Base-by-base conservation (phyloP, 192 early-diverging fungal species). In the Coemansia sp. region DNA sequence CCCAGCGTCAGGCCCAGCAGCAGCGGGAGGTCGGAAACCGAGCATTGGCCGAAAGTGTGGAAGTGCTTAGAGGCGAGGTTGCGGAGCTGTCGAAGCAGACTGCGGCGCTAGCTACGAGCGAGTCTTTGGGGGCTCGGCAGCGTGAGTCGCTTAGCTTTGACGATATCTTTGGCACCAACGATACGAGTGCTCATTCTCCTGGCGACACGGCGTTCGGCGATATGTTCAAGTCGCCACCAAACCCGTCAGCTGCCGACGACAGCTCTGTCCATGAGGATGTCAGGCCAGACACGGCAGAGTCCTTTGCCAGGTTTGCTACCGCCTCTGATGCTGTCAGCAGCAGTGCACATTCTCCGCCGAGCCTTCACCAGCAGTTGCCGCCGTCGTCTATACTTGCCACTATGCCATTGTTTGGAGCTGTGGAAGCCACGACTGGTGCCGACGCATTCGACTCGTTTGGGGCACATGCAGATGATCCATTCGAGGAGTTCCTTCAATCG, bases 391-490 rank as follows among this genome's bases (percentile, higher is more conserved):
- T 69, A 15, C 67, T 69, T 40, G 56, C 69, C 24, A 58, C 45
- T 3, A 69, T 72, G 73, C 78, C 78, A 0, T 56, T 53, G 12
- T 62, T 75, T 32, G 67, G 49, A 20, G 27, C 53, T 9, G 24
- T 62, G 8, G 44, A 34, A 18, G 58, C 15, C 6, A 38, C 62
- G 38, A 16, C 52, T 11, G 62, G 35, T 20, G 56, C 60, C 39
- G 59, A 68, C 24, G 80, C 80, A 9, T 82, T 82, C 63, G 80
- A 76, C 66, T 71, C 80, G 37, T 82, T 82, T 50, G 80, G 80
- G 6, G 61, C 66, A 18, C 80, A 76, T 35, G 64, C 71, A 13
- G 67, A 63, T 18, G 80, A 82, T 50, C 80, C 80, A 10, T 82
- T 82, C 30, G 80, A 76, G 40, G 80, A 74, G 56, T 82, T 82